Evolutionary conservation across 108 stramenopile genomes (phyloP), one percentile per base, ranked within the genome.

Genomic region (Nannochloropsis gaditana): DNA sequence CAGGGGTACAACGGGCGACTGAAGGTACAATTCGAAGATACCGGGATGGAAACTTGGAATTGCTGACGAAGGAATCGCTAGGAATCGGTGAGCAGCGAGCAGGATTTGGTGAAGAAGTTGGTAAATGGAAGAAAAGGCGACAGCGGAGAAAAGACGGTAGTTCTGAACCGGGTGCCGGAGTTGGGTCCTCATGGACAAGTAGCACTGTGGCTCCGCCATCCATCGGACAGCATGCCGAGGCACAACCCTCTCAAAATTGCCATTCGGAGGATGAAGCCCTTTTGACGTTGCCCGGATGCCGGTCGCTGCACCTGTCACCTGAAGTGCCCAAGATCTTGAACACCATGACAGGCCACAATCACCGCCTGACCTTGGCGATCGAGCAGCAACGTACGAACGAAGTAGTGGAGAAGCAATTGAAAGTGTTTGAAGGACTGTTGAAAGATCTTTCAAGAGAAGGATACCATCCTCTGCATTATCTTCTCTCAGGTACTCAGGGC

Each of bases 221-320:
- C 19, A 73, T 4, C 59, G 59, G 59, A 73, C 59, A 73, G n/a
- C 59, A 73, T n/a, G n/a, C 59, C 59, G 59, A 73, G 59, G 19
- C 59, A 15, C 59, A 15, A n/a, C 59, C 59, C 59, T 2, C 59
- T n/a, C 59, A 73, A n/a, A 73, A 73, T n/a, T n/a, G 59, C 59
- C 15, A 73, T 73, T n/a, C 59, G 59, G 59, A 73, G n/a, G 59
- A 73, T n/a, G 59, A 73, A 4, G 59, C 59, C 19, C n/a, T 73
- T 15, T n/a, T 73, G 59, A 73, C 59, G 15, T n/a, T 73, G 59
- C 59, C 59, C n/a, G 59, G 59, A n/a, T 73, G 59, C 59, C 59
- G 19, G 59, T 73, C n/a, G 19, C n/a, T 73, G 59, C 59, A 73
- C 59, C 59, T 73, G 8, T 73, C 59, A n/a, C 3, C 19, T 73